Percentiles rank a stretch among this genome's conserved stretches.
phyloP scores from a whole-genome alignment of 768 basidiomycete species.

The Leccinum incarnatum region DNA sequence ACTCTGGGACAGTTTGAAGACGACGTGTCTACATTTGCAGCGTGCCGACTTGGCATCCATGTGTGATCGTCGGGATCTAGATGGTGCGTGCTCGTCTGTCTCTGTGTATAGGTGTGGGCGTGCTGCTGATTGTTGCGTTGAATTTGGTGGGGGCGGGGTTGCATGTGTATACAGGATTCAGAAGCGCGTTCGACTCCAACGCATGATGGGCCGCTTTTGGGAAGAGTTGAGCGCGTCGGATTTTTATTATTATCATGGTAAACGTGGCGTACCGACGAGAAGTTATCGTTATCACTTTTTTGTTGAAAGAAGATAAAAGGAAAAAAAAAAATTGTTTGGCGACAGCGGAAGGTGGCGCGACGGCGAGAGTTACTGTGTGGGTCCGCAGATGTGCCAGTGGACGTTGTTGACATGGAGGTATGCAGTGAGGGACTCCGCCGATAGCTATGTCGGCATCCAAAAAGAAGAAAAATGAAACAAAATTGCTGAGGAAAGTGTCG shows the following conservation, averaged over 20 bases:
- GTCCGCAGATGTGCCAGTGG: no score
- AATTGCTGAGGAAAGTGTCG: no score
- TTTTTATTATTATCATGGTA: neutral
- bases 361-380: neutral
- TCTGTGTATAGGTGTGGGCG: neutral
- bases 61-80: slow-evolving; percentile 72
- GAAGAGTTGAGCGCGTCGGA: neutral
- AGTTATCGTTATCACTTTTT: neutral
- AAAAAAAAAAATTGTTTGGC: neutral
- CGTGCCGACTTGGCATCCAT: slow-evolving; percentile 71
- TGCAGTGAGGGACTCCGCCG: no score
- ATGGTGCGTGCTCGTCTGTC: slow-evolving; percentile 40
- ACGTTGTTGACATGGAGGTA: no score
- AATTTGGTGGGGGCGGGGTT: neutral
- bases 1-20: slow-evolving; percentile 88
- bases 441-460: no score
- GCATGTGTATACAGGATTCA: slow-evolving; percentile 13
- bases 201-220: neutral
- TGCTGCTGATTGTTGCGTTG: neutral
- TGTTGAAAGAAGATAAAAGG: neutral
- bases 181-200: slow-evolving; percentile 7
- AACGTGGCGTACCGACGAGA: neutral
- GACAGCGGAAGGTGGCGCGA: neutral
- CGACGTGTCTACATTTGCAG: slow-evolving; percentile 77
- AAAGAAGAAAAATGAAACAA: no score